Evolutionary conservation across 768 basidiomycete species (phyloP).

Genomic region (Clathrus columnatus): DNA sequence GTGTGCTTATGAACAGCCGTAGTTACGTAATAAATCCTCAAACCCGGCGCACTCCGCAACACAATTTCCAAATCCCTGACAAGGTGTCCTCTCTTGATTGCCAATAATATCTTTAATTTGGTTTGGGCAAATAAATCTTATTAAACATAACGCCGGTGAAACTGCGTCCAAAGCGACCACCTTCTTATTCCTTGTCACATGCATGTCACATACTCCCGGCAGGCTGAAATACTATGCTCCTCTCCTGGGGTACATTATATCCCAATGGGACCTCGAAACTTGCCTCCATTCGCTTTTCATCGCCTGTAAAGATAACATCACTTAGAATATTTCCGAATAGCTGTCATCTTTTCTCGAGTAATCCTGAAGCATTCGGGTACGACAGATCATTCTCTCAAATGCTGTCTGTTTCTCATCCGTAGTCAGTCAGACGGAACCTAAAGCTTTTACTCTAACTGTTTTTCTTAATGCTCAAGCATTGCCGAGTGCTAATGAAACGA

Average conservation of each 20-base stretch:
- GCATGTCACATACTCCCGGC: not conserved
- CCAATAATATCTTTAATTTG: too few species aligned
- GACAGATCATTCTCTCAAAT: slow-evolving; percentile 17
- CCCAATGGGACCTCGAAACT: slow-evolving; percentile 50
- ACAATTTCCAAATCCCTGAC: not conserved
- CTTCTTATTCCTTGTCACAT: too few species aligned
- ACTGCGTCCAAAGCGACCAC: too few species aligned
- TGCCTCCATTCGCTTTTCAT: slow-evolving; percentile 64
- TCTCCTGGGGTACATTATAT: slow-evolving; percentile 60
- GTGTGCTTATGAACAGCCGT: too few species aligned
- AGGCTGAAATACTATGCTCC: slow-evolving; percentile 33
- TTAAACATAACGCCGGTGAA: too few species aligned
- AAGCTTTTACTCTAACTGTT: slow-evolving; percentile 63
- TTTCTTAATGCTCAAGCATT: slow-evolving; percentile 66
- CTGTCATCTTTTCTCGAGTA: slow-evolving; percentile 49
- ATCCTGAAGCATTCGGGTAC: slow-evolving; percentile 56
- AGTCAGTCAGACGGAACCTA: slow-evolving; percentile 57
- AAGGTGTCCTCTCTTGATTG: not conserved
- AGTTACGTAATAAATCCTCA: too few species aligned
- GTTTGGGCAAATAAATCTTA: too few species aligned
- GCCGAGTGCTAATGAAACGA: slow-evolving; percentile 31
- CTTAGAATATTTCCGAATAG: slow-evolving; percentile 65
- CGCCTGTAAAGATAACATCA: slow-evolving; percentile 56
- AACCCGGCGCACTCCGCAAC: not conserved
- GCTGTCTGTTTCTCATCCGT: slow-evolving; percentile 9